These are phyloP conservation scores for Ceratocystis ficicola DNA, from an alignment of 2,329 filamentous ascomycete genomes.

Conservation along the genomic window DNA sequence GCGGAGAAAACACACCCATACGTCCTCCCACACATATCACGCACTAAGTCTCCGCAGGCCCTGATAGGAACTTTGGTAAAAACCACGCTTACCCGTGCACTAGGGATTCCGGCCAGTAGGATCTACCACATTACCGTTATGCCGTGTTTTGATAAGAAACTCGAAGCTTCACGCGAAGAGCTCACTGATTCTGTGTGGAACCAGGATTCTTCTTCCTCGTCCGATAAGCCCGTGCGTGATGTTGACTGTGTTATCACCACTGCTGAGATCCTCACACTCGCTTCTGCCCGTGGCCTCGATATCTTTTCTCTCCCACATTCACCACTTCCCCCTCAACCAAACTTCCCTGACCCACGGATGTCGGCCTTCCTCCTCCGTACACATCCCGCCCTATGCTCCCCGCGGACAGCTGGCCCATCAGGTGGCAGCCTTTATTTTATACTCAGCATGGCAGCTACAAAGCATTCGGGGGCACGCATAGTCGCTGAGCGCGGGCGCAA, in stretches of 20 bases:
- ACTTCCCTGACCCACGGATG: conserved; percentile 63
- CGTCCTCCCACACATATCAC: conserved; percentile 79
- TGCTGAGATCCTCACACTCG: conserved; percentile 83
- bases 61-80: conserved; percentile 83
- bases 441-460: conserved; percentile 59
- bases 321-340: conserved; percentile 35
- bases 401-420: conserved; percentile 67
- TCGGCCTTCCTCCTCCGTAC: conserved; percentile 61
- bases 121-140: conserved; percentile 95
- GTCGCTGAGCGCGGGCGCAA: conserved; percentile 68
- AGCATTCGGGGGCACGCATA: conserved; percentile 59
- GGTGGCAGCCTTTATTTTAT: conserved; percentile 84
- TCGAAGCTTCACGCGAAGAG: conserved; percentile 88
- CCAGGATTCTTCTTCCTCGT: conserved; percentile 26
- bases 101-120: conserved; percentile 60
- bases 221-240: conserved; percentile 55
- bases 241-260: conserved; percentile 98
- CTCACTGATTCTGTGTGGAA: conserved; percentile 69
- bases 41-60: conserved; percentile 87
- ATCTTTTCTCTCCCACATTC: conserved; percentile 48
- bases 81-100: conserved; percentile 60
- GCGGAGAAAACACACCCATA: conserved; percentile 96
- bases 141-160: conserved; percentile 98
- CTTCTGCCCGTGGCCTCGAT: conserved; percentile 63
- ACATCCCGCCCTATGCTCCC: conserved; percentile 29